Percentiles rank a stretch among this genome's conserved stretches.
Conservation (phyloP, 2,329 filamentous ascomycete species). For the Sarocladium strictum region DNA sequence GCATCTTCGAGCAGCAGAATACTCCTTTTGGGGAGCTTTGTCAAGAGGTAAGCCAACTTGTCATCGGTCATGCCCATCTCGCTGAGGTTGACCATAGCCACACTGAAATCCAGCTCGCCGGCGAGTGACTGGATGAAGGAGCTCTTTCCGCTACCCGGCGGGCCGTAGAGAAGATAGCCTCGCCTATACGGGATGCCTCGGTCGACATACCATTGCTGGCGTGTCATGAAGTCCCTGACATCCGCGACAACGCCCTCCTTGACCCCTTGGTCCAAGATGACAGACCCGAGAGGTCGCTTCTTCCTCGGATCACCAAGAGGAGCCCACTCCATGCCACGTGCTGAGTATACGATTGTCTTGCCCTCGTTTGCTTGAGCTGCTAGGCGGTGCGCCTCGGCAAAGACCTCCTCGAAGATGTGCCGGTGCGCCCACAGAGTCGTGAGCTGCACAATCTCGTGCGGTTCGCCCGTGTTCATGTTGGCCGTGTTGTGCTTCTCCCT, state of each 20-base stretch:
- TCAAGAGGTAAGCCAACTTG: constrained; percentile 77
- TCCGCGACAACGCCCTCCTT: constrained; percentile 76
- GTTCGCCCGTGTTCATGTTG: constrained; percentile 75
- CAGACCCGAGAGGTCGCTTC: constrained; percentile 82
- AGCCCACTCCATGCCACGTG: constrained; percentile 78
- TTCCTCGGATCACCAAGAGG: constrained; percentile 77
- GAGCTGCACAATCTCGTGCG: constrained; percentile 89
- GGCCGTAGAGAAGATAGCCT: constrained; percentile 83
- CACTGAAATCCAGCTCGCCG: constrained; percentile 85
- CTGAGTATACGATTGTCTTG: constrained; percentile 87
- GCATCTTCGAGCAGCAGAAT: constrained; percentile 84
- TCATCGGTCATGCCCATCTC: constrained; percentile 88
- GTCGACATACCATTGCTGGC: constrained; percentile 84
- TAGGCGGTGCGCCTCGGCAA: constrained; percentile 77
- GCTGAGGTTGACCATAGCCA: constrained; percentile 87
- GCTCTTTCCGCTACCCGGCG: constrained; percentile 87
- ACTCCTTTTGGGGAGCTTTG: constrained; percentile 76
- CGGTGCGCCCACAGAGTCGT: constrained; percentile 88
- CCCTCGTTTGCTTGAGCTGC: constrained; percentile 78
- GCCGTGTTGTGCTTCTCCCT: constrained; percentile 80
- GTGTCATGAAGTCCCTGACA: constrained; percentile 73
- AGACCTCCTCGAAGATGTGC: constrained; percentile 84
- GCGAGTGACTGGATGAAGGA: constrained; percentile 95
- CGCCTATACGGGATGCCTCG: constrained; percentile 90
- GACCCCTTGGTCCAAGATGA: constrained; percentile 77